phyloP scores from a whole-genome alignment of 2,329 filamentous ascomycete species.

The Fusarium fracticaudum region DNA sequence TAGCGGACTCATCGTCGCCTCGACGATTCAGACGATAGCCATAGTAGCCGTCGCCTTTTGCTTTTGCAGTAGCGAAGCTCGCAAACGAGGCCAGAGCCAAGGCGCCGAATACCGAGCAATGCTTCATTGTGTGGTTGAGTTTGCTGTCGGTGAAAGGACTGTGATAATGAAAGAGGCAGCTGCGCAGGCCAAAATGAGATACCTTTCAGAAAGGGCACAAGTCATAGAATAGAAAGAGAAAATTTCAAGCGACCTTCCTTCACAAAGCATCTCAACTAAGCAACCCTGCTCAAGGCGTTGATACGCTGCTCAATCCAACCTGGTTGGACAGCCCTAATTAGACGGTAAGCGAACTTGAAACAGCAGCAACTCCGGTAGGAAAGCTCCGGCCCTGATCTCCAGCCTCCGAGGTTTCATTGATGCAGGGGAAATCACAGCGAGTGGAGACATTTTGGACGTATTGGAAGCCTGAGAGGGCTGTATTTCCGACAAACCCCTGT shows the following conservation, averaged over 20 bases:
- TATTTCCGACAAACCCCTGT: slow-evolving; percentile 2
- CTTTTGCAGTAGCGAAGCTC: slow-evolving; percentile 6
- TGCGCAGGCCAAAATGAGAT: neutral
- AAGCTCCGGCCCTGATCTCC: neutral
- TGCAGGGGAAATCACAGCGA: slow-evolving; percentile 5
- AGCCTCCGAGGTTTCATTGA: slow-evolving; percentile 10
- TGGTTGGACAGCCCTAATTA: neutral
- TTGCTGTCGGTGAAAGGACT: neutral
- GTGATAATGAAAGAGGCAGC: neutral
- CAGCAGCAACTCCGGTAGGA: neutral
- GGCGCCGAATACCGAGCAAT: slow-evolving; percentile 1
- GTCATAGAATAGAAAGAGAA: slow-evolving; percentile 4
- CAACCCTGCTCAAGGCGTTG: neutral
- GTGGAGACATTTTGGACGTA: neutral
- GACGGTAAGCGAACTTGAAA: slow-evolving; percentile 11
- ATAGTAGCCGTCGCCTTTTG: slow-evolving; percentile 18
- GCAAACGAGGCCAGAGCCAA: slow-evolving; percentile 1
- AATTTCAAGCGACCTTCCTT: neutral
- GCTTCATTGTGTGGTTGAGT: neutral
- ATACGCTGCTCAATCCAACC: neutral
- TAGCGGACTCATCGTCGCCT: slow-evolving; percentile 19
- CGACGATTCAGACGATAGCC: slow-evolving; percentile 20
- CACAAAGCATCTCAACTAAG: neutral
- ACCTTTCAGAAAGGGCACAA: neutral
- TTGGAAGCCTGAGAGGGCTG: neutral